phyloP scores from a whole-genome alignment of 2,329 filamentous ascomycete species.

The Pyrenophora teres region DNA sequence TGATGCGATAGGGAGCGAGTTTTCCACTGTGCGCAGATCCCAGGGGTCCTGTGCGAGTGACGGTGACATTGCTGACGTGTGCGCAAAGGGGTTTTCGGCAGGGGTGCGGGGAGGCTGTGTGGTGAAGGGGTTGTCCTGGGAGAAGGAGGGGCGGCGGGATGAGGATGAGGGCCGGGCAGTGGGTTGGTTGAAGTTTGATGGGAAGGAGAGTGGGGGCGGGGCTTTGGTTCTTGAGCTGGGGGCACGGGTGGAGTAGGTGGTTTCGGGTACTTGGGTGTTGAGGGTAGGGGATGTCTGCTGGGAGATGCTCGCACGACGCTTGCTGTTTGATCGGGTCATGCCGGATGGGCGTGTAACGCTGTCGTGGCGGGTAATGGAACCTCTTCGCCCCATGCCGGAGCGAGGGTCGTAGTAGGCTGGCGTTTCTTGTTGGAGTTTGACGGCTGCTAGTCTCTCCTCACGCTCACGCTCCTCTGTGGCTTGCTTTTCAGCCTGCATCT shows the following conservation, averaged over 20 bases:
- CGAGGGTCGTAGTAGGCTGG: slow-evolving; percentile 31
- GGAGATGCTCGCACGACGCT: slow-evolving; percentile 29
- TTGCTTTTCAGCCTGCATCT: slow-evolving; percentile 31
- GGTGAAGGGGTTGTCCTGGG: slow-evolving; percentile 28
- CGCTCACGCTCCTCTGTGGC: slow-evolving; percentile 32
- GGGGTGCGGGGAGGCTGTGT: slow-evolving; percentile 1
- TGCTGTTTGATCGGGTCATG: slow-evolving; percentile 23
- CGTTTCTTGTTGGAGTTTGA: slow-evolving; percentile 26
- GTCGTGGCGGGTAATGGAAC: slow-evolving; percentile 26
- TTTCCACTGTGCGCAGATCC: slow-evolving; percentile 29
- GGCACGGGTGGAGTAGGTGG: slow-evolving; percentile 20
- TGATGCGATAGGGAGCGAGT: slow-evolving; percentile 21
- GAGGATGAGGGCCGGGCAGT: slow-evolving; percentile 22
- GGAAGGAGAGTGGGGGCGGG: slow-evolving; percentile 26
- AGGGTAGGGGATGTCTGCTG: slow-evolving; percentile 27
- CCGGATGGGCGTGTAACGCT: slow-evolving; percentile 24
- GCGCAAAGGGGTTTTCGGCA: neutral
- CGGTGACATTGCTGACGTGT: slow-evolving; percentile 10
- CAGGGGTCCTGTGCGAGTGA: slow-evolving; percentile 28
- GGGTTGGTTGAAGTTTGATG: slow-evolving; percentile 19
- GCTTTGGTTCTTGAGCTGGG: slow-evolving; percentile 23
- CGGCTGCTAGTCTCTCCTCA: slow-evolving; percentile 26
- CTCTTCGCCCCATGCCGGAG: slow-evolving; percentile 16
- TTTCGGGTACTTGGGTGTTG: slow-evolving; percentile 15
- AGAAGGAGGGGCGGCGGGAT: slow-evolving; percentile 27